These are phyloP conservation scores for Paracamarosporium sp. DNA, from an alignment of 2,329 filamentous ascomycete genomes.

Conservation along the genomic window DNA sequence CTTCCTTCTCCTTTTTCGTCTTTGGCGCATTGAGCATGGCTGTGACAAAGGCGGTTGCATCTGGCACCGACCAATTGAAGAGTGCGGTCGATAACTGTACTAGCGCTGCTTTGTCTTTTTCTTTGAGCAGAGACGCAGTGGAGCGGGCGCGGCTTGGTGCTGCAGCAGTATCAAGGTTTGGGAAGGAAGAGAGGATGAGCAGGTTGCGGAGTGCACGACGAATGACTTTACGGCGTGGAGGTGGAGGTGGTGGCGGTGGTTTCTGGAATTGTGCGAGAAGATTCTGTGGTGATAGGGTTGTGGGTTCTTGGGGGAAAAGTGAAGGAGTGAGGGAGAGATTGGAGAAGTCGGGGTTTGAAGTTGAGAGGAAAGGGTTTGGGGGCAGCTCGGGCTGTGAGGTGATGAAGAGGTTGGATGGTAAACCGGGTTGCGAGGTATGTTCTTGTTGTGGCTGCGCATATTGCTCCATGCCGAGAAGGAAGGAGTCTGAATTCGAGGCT, in stretches of 20 bases:
- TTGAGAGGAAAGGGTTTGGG: conserved; percentile 35
- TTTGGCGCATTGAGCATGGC: conserved; percentile 55
- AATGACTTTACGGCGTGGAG: conserved; percentile 45
- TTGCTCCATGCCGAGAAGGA: conserved; percentile 48
- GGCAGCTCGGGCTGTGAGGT: conserved; percentile 22
- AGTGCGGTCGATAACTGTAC: conserved; percentile 60
- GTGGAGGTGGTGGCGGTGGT: conserved; percentile 24
- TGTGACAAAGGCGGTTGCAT: conserved; percentile 37
- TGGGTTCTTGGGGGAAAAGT: conserved; percentile 17
- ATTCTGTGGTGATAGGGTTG: conserved; percentile 20
- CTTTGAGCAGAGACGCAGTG: conserved; percentile 46
- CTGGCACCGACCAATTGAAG: conserved; percentile 40
- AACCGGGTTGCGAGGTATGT: conserved; percentile 19
- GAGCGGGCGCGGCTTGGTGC: conserved; percentile 57
- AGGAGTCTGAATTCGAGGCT: conserved; percentile 37
- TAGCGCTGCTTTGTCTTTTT: conserved; percentile 54
- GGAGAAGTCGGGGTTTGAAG: conserved; percentile 27
- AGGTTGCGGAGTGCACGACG: conserved; percentile 64
- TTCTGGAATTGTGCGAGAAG: conserved; percentile 32
- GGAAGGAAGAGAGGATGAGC: conserved; percentile 59
- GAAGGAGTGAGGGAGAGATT: conserved; percentile 39
- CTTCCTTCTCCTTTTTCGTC: conserved; percentile 50
- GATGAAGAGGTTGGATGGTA: conserved; percentile 14
- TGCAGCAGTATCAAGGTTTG: conserved; percentile 55
- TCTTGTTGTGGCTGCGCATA: conserved; percentile 30